These are phyloP conservation scores for Didymella keratinophila DNA, from an alignment of 2,329 filamentous ascomycete genomes.

Conservation along the genomic window DNA sequence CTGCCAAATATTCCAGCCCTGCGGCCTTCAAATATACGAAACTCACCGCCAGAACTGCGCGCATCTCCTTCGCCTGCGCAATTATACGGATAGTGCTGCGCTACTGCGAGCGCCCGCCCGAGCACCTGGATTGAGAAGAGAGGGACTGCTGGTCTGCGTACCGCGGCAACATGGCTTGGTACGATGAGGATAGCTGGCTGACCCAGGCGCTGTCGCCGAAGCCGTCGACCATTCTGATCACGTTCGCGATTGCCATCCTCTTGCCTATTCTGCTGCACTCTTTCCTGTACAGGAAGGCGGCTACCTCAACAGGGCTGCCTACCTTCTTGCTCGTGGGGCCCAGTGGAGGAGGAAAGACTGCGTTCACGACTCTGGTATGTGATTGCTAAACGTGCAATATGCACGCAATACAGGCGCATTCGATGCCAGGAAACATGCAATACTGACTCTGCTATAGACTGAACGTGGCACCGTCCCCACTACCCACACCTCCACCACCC, in stretches of 20 bases:
- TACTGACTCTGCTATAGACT: conserved; percentile 43
- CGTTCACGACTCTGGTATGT: conserved; percentile 77
- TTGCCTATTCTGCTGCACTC: conserved; percentile 81
- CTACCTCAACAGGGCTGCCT: conserved; percentile 70
- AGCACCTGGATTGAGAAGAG: conserved; percentile 1
- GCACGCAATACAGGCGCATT: not conserved
- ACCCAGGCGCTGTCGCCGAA: conserved; percentile 57
- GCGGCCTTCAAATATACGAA: conserved; percentile 14
- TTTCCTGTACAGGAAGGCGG: conserved; percentile 71
- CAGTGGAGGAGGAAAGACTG: conserved; percentile 84
- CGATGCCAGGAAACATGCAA: not conserved
- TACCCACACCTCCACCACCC: conserved; percentile 60
- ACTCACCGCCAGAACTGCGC: conserved; percentile 20
- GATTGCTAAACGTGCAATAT: not conserved
- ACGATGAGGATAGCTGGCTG: conserved; percentile 54
- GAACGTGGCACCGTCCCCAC: conserved; percentile 63
- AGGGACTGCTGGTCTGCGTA: conserved; percentile 7
- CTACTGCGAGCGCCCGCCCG: conserved; percentile 19
- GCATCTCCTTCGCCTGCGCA: conserved; percentile 18
- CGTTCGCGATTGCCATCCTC: conserved; percentile 73
- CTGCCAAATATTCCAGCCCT: conserved; percentile 14
- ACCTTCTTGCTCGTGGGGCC: conserved; percentile 84
- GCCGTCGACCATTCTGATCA: conserved; percentile 66
- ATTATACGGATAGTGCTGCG: conserved; percentile 13
- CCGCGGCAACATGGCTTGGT: conserved; percentile 43